Conservation (phyloP, 108 stramenopile species). For the Nitzschia palea region DNA sequence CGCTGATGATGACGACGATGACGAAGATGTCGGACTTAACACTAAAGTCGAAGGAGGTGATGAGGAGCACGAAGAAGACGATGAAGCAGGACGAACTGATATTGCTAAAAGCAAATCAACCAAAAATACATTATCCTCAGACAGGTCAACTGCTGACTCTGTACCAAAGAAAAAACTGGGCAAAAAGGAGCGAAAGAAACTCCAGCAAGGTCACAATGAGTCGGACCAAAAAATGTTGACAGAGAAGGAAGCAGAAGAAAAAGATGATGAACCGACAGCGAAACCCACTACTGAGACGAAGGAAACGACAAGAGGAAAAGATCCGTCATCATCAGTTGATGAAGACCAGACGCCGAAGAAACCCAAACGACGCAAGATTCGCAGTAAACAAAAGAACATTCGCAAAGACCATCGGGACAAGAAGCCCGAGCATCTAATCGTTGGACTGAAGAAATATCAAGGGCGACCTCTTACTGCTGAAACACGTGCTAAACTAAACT, state of each 20-base stretch:
- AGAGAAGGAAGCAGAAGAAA: too few species aligned
- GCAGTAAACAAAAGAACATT: constrained; percentile 85
- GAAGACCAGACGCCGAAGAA: constrained; percentile 16
- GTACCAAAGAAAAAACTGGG: constrained; percentile 56
- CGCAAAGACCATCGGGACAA: constrained; percentile 70
- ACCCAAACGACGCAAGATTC: constrained; percentile 47
- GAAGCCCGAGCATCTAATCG: constrained; percentile 64
- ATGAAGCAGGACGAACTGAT: constrained; percentile 65
- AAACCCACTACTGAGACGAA: not conserved
- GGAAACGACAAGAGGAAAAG: not conserved
- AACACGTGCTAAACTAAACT: constrained; percentile 54
- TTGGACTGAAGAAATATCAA: constrained; percentile 43
- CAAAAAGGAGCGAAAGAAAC: constrained; percentile 56
- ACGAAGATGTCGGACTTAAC: not conserved
- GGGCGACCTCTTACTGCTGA: constrained; percentile 68
- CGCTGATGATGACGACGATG: constrained; percentile 48
- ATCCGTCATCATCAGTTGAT: not conserved
- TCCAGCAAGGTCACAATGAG: constrained; percentile 18
- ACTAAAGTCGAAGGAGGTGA: constrained; percentile 17
- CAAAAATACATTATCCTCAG: constrained; percentile 11
- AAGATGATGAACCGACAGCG: too few species aligned
- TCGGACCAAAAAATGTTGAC: too few species aligned
- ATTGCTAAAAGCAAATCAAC: constrained; percentile 31
- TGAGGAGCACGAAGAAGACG: constrained; percentile 44
- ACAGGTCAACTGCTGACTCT: not conserved